Conservation (phyloP, 345 rosid species). For the Clausena lansium region DNA sequence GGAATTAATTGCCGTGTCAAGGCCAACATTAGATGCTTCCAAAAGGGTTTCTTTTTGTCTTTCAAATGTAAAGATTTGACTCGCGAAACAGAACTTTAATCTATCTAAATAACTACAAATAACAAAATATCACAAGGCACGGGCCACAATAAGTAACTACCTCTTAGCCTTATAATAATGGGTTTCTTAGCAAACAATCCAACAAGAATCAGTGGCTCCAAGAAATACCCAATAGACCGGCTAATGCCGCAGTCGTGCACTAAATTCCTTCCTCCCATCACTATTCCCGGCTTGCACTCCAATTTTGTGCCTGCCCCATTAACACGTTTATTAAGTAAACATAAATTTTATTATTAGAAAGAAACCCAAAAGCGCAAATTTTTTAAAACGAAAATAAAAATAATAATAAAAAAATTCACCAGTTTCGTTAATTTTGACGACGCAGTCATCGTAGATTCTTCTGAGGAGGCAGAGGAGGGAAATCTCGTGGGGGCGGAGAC, state of each 20-base stretch:
- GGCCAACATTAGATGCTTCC: not conserved
- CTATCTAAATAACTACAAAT: no score
- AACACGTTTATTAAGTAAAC: not conserved
- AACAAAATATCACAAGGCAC: not conserved
- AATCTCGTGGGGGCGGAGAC: conserved; percentile 75
- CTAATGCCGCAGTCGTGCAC: conserved; percentile 69
- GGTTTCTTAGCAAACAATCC: conserved; percentile 74
- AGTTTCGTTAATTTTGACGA: conserved; percentile 68
- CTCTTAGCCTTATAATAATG: conserved; percentile 63
- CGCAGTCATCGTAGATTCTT: conserved; percentile 62
- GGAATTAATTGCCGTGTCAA: not conserved
- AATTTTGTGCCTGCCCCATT: conserved; percentile 52
- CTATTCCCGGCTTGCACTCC: conserved; percentile 76
- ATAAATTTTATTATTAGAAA: no score
- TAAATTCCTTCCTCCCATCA: conserved; percentile 75
- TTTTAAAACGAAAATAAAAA: not conserved
- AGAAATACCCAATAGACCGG: conserved; percentile 80
- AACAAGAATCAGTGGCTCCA: conserved; percentile 80
- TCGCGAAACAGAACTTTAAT: no score
- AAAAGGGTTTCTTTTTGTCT: not conserved
- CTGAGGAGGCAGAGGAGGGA: conserved; percentile 81
- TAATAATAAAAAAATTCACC: conserved; percentile 32
- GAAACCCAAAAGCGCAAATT: not conserved
- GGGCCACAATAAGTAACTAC: conserved; percentile 26
- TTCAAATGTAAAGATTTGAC: not conserved